A percentile compares a stretch with the other conserved stretches of the same genome.
Conservation (phyloP, 768 basidiomycete genomes). For the Porpolomopsis calyptriformis region DNA sequence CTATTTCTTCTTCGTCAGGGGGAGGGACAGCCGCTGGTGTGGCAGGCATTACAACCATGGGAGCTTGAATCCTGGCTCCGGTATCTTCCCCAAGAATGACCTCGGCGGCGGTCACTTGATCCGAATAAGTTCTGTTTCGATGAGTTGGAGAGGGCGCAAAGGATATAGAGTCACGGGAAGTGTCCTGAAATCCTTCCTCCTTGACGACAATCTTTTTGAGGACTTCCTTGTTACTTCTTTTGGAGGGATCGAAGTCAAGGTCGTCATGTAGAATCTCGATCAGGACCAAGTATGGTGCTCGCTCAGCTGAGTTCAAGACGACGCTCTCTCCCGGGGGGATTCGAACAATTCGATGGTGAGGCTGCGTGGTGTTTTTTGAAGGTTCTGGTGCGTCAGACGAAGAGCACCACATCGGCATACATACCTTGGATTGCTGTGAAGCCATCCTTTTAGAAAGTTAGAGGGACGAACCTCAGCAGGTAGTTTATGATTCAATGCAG, state of each 20-base stretch:
- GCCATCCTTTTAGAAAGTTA: conserved; percentile 3
- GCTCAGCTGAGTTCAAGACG: conserved; percentile 94
- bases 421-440: conserved; percentile 40
- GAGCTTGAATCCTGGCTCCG: conserved; percentile 14
- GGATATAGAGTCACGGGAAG: conserved; percentile 44
- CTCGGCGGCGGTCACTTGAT: conserved; percentile 20
- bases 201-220: conserved; percentile 66
- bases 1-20: conserved; percentile 77
- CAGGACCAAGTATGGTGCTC: conserved; percentile 85
- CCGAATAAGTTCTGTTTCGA: conserved; percentile 14
- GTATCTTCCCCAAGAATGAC: conserved; percentile 20
- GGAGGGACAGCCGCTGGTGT: conserved; percentile 11
- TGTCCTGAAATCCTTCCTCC: conserved; percentile 48
- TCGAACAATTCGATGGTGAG: conserved; percentile 91
- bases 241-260: conserved; percentile 83
- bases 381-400: conserved; percentile 50
- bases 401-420: conserved; percentile 81
- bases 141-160: conserved; percentile 19
- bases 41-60: conserved; percentile 13
- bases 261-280: conserved; percentile 87
- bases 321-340: conserved; percentile 97
- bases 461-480: conserved; percentile 72
- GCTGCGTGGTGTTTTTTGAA: conserved; percentile 34
- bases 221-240: conserved; percentile 76
- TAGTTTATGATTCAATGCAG: conserved; percentile 88